These are phyloP conservation scores for Heritiera fomes DNA, from an alignment of 345 rosid genomes.

Conservation along the genomic window DNA sequence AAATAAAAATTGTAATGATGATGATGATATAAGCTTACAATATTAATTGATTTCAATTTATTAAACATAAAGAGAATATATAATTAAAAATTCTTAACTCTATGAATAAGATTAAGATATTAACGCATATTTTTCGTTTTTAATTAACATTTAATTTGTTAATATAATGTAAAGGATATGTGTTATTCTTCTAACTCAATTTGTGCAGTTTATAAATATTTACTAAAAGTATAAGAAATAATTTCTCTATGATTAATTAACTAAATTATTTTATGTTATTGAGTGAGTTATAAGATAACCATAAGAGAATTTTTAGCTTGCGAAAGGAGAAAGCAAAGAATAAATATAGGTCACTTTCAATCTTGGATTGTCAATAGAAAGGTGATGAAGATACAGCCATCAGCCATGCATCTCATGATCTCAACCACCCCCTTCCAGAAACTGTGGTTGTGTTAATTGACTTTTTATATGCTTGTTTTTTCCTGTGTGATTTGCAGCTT, in stretches of 20 bases:
- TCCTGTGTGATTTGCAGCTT: neutral
- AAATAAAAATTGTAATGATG: too few relatives aligned
- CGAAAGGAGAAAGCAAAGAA: neutral
- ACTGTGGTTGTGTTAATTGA: neutral
- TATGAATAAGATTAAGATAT: too few relatives aligned
- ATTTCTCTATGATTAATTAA: neutral
- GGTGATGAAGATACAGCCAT: conserved; percentile 2
- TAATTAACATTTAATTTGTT: too few relatives aligned
- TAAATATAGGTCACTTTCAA: neutral
- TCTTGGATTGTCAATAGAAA: neutral
- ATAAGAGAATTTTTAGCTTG: neutral
- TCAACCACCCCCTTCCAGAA: neutral
- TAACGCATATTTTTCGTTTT: too few relatives aligned
- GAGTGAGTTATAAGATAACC: neutral
- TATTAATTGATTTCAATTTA: neutral
- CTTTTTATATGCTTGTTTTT: neutral
- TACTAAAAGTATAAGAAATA: too few relatives aligned
- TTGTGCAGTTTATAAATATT: too few relatives aligned
- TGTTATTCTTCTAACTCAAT: too few relatives aligned
- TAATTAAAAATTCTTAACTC: too few relatives aligned
- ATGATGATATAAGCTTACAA: neutral
- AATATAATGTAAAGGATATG: too few relatives aligned
- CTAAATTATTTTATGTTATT: neutral
- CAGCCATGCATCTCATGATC: conserved; percentile 2
- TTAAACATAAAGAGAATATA: neutral